phyloP scores from a whole-genome alignment of 225 moss, liverwort and hornwort genomes.

The Sphagnum contortum region DNA sequence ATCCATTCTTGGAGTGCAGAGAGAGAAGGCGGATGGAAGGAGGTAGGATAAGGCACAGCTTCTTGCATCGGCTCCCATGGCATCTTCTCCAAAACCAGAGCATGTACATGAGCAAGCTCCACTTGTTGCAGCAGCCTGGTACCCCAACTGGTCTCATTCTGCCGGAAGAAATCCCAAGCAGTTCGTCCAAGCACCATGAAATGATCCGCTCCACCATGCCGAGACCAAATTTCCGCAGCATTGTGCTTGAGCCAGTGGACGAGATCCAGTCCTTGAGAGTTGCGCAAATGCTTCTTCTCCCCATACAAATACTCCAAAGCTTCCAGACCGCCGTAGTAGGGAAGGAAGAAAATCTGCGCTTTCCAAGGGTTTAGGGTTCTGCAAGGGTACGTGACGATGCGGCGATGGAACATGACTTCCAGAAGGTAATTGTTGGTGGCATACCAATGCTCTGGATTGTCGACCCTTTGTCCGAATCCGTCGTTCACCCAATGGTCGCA shows the following conservation, averaged over 20 bases:
- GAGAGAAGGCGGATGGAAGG: constrained; percentile 55
- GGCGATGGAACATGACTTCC: constrained; percentile 50
- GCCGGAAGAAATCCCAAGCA: constrained; percentile 59
- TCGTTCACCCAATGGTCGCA: constrained; percentile 29
- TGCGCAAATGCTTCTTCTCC: constrained; percentile 4
- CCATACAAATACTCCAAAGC: constrained; percentile 52
- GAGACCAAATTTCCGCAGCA: constrained; percentile 43
- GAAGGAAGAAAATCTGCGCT: constrained; percentile 58
- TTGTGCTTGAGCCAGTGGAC: constrained; percentile 55
- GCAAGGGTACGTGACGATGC: constrained; percentile 48
- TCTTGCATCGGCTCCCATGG: constrained; percentile 37
- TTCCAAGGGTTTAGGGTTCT: constrained; percentile 18
- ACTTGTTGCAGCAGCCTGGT: constrained; percentile 31
- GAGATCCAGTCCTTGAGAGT: constrained; percentile 40
- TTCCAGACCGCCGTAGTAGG: constrained; percentile 49
- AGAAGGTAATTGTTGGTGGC: constrained; percentile 58
- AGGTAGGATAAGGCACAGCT: constrained; percentile 73
- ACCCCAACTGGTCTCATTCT: constrained; percentile 41
- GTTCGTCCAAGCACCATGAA: constrained; percentile 73
- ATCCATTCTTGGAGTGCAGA: constrained; percentile 51
- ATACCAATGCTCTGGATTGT: constrained; percentile 47
- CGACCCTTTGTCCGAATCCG: constrained; percentile 30
- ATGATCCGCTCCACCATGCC: constrained; percentile 55
- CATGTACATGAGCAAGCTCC: constrained; percentile 40
- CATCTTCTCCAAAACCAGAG: constrained; percentile 59